Evolutionary conservation across 805 yeast genomes (phyloP).

Genomic region (Wickerhamia fluorescens): DNA sequence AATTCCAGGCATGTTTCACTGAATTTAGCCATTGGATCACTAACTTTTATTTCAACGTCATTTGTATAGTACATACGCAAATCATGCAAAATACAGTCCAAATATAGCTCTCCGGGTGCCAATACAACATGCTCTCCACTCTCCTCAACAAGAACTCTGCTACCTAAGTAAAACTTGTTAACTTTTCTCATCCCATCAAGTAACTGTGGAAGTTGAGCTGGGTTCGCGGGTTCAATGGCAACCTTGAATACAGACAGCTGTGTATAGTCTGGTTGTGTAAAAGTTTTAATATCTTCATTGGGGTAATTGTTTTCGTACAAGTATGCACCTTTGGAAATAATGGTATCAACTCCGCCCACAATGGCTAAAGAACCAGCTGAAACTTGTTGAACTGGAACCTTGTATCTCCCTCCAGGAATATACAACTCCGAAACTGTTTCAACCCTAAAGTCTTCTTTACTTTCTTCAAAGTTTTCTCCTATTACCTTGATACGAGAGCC

Average conservation of each 20-base stretch:
- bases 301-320: constrained; percentile 27
- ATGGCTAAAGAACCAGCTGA: constrained; percentile 65
- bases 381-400: constrained; percentile 44
- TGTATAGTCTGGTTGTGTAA: constrained; percentile 29
- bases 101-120: constrained; percentile 82
- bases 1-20: constrained; percentile 66
- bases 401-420: constrained; percentile 68
- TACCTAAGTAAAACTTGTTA: constrained; percentile 57
- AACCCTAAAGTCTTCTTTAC: constrained; percentile 44
- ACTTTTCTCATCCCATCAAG: constrained; percentile 61
- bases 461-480: constrained; percentile 47
- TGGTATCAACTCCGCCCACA: constrained; percentile 54
- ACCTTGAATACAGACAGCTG: constrained; percentile 63
- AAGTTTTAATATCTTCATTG: constrained; percentile 23
- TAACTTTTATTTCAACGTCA: constrained; percentile 66
- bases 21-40: constrained; percentile 77
- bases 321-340: constrained; percentile 56
- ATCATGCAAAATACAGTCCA: constrained; percentile 80
- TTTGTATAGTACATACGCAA: constrained; percentile 53
- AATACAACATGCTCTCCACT: constrained; percentile 78
- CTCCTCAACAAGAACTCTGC: constrained; percentile 69
- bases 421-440: constrained; percentile 38
- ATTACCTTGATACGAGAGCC: constrained; percentile 46
- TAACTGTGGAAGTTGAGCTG: constrained; percentile 70
- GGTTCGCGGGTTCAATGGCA: constrained; percentile 75